Evolutionary conservation across 768 basidiomycete species (phyloP), one percentile per base, ranked within the genome.

Genomic region (Ramaria rubella): DNA sequence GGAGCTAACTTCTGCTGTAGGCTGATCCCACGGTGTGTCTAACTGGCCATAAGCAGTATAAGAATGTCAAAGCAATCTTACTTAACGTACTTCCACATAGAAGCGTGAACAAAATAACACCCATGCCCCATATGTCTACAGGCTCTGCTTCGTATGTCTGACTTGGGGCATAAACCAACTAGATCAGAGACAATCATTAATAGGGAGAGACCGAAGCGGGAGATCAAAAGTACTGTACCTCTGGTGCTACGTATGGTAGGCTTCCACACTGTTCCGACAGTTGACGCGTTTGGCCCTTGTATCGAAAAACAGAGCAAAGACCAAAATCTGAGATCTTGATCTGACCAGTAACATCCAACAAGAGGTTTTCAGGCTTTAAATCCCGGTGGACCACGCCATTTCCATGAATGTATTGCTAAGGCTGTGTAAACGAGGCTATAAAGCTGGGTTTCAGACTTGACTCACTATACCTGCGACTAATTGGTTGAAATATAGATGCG

Each of bases 21-120:
- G 92, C 65, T 94, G 87, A 64, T 97, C 96, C 96, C 96, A 98
- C 2, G 96, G 96, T 0, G 96, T 97, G 65, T 96, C 94, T 97
- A 53, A 33, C 6, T 54, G 15, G 7, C 26, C 3, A 33, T 26
- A 45, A 48, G 5, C n/a, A 27, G n/a, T 15, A 23, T 15, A 36
- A 30, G 27, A 29, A n/a, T 3, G 21, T 33, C 36, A 51, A 24
- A 30, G 14, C 0, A 43, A 67, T 67, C 59, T 38, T 26, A 24
- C 17, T 30, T 19, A 5, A 76, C 86, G 33, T 67, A 95, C 95
- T 98, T 46, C 96, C 96, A 7, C 80, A 85, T 0, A 98, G 75
- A 45, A 99, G 73, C 0, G 95, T 90, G 67, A 90, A 98, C 1
- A 99, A 73, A 45, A 99, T 95, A 26, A 98, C 89, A 1, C 96